A percentile compares a stretch with the other conserved stretches of the same genome.
These are phyloP conservation scores for Nannochloropsis gaditana DNA, from an alignment of 108 stramenopile genomes.

Conservation along the genomic window DNA sequence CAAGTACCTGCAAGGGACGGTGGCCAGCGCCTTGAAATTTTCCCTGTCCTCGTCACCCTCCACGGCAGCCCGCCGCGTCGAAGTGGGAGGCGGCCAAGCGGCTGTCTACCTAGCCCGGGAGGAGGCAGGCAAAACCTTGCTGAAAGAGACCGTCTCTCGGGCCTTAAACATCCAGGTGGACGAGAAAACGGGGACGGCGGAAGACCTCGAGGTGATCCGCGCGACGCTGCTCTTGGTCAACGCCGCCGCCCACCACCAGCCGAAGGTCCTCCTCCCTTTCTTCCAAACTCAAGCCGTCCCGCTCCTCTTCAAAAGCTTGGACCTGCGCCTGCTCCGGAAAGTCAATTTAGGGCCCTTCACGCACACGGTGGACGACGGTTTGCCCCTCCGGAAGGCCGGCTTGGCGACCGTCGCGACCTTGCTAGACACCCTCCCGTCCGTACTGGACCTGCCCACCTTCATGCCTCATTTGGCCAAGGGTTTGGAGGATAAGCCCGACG, in stretches of 20 bases:
- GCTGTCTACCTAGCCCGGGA: background rate
- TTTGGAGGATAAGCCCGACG: slow-evolving; percentile 49
- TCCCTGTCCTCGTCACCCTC: slow-evolving; percentile 42
- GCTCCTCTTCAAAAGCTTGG: slow-evolving; percentile 63
- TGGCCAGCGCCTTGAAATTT: slow-evolving; percentile 72
- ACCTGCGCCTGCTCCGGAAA: slow-evolving; percentile 72
- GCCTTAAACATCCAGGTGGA: background rate
- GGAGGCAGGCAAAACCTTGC: background rate
- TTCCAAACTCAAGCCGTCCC: slow-evolving; percentile 71
- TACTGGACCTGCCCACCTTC: slow-evolving; percentile 40
- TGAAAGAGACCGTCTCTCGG: background rate
- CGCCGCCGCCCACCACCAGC: slow-evolving; percentile 79
- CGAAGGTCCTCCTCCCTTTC: slow-evolving; percentile 51
- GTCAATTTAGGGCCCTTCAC: slow-evolving; percentile 96
- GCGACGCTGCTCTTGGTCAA: slow-evolving; percentile 83
- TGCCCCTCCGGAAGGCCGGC: slow-evolving; percentile 87
- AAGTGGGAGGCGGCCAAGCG: background rate
- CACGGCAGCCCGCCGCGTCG: background rate
- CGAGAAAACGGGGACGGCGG: background rate
- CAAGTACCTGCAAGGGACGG: slow-evolving; percentile 66
- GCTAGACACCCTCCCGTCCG: slow-evolving; percentile 63
- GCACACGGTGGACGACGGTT: slow-evolving; percentile 89
- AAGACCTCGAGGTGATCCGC: slow-evolving; percentile 57
- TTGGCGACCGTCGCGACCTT: slow-evolving; percentile 81
- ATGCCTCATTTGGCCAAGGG: slow-evolving; percentile 53